Evolutionary conservation across 768 basidiomycete genomes (phyloP), one percentile per base, ranked within the genome.

Genomic region (Rhodotorula toruloides): DNA sequence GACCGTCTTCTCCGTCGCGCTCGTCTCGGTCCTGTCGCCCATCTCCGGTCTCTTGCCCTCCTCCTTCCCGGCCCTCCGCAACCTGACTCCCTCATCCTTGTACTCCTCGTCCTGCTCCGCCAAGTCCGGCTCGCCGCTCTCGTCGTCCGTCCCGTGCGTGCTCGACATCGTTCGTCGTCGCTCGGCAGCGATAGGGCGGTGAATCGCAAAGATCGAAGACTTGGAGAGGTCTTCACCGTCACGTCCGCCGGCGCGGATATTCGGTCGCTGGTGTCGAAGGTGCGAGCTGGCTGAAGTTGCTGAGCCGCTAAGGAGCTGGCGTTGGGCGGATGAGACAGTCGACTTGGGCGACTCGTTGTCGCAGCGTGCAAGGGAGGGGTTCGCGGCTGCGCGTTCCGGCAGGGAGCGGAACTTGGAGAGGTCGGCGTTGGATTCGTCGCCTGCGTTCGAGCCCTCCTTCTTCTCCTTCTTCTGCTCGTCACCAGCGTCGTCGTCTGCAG

Each of bases 171-270:
- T 27, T 22, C 4, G 29, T 16, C 31, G 44, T 52, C 29, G 36
- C 43, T 6, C 32, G 21, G 27, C 56, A 54, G 43, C 61, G 58
- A 63, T 56, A 21, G 69, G 62, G 21, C 54, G 65, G 21, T 71
- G 70, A 25, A 71, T 67, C 27, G 70, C 70, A 37, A 67, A 59
- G 21, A 71, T 44, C 44, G 49, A 54, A 4, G 42, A 34, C 34
- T 67, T 62, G 21, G 39, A 25, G 21, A 67, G 29, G 39, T 70
- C 55, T 6, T 11, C 47, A 27, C 12, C 10, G 37, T 54, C 53
- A 10, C 27, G 27, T 27, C 13, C 19, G 53, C 43, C 16, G 34
- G 17, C 11, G 39, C 32, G 25, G 29, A n/a, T 5, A 31, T 14
- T 17, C n/a, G 47, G 39, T 21, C 22, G 25, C 27, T n/a, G 29